Conservation (phyloP, 2,329 filamentous ascomycete species). For the Ophiostoma ips region DNA sequence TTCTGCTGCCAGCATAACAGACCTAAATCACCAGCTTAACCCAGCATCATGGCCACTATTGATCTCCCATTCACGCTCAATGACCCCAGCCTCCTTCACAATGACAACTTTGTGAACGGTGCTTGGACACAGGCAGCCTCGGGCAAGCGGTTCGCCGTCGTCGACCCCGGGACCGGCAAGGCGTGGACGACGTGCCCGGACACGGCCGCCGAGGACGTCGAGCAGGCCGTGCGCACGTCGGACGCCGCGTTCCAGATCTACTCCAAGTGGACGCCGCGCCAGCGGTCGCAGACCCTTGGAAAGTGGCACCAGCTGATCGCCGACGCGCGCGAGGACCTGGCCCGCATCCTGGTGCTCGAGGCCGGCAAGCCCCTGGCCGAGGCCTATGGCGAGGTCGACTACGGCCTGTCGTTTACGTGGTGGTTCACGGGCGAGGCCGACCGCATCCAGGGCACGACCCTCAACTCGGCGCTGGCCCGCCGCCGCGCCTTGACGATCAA, state of each 20-base stretch:
- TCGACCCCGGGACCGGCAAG: conserved; percentile 37
- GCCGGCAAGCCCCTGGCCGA: conserved; percentile 44
- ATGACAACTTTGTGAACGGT: conserved; percentile 36
- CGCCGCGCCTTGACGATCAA: conserved; percentile 59
- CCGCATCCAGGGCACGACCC: conserved; percentile 41
- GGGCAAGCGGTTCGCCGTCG: conserved; percentile 34
- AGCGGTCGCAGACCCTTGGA: conserved; percentile 22
- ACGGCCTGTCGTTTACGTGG: conserved; percentile 37
- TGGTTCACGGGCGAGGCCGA: conserved; percentile 43
- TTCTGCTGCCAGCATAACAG: too few species aligned
- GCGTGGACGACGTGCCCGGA: conserved; percentile 37
- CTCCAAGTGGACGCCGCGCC: conserved; percentile 23
- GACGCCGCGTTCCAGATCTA: conserved; percentile 25
- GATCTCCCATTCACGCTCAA: conserved; percentile 28
- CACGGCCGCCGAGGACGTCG: conserved; percentile 27
- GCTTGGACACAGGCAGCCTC: conserved; percentile 31
- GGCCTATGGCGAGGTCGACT: conserved; percentile 40
- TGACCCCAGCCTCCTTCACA: conserved; percentile 32
- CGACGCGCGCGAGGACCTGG: conserved; percentile 24
- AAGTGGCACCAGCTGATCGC: conserved; percentile 25
- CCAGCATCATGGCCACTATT: not conserved
- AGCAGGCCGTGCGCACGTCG: conserved; percentile 23
- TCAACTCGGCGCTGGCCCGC: conserved; percentile 44
- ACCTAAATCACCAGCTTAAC: too few species aligned
- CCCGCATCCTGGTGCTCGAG: conserved; percentile 29